Evolutionary conservation across 768 basidiomycete species (phyloP).

Genomic region (Mycena floridula): DNA sequence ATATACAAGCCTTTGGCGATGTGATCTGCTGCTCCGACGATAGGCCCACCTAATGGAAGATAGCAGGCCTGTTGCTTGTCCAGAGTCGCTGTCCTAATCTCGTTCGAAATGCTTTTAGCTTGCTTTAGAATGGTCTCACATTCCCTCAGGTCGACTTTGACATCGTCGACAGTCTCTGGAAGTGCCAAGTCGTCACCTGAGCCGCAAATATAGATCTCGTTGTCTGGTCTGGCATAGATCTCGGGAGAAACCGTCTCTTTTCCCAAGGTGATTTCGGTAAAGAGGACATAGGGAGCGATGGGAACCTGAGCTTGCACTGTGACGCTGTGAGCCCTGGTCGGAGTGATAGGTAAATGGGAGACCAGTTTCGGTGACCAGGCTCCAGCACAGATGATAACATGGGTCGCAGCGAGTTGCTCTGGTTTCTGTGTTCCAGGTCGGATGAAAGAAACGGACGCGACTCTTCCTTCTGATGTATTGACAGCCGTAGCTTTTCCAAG

Average conservation of each 20-base stretch:
- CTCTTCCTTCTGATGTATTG: slow-evolving; percentile 27
- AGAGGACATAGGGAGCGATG: slow-evolving; percentile 75
- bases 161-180: slow-evolving; percentile 68
- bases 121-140: slow-evolving; percentile 51
- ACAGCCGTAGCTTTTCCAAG: slow-evolving; percentile 47
- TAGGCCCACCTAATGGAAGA: slow-evolving; percentile 69
- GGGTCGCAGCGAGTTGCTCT: slow-evolving; percentile 47
- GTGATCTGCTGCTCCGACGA: slow-evolving; percentile 55
- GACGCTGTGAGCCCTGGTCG: slow-evolving; percentile 69
- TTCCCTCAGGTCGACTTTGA: slow-evolving; percentile 47
- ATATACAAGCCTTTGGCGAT: slow-evolving; percentile 62
- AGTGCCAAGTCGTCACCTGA: slow-evolving; percentile 69
- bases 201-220: slow-evolving; percentile 75
- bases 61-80: slow-evolving; percentile 67
- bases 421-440: slow-evolving; percentile 17
- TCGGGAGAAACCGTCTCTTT: slow-evolving; percentile 43
- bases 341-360: slow-evolving; percentile 49
- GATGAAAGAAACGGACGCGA: slow-evolving; percentile 32
- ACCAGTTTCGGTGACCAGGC: slow-evolving; percentile 74
- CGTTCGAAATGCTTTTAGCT: slow-evolving; percentile 55
- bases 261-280: slow-evolving; percentile 59
- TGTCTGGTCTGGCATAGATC: slow-evolving; percentile 65
- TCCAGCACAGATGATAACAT: slow-evolving; percentile 77
- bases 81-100: slow-evolving; percentile 47
- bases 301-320: slow-evolving; percentile 38